Evolutionary conservation across 2,329 filamentous ascomycete species (phyloP), one percentile per base, ranked within the genome.

Genomic region (Fusarium sterilihyphosum): DNA sequence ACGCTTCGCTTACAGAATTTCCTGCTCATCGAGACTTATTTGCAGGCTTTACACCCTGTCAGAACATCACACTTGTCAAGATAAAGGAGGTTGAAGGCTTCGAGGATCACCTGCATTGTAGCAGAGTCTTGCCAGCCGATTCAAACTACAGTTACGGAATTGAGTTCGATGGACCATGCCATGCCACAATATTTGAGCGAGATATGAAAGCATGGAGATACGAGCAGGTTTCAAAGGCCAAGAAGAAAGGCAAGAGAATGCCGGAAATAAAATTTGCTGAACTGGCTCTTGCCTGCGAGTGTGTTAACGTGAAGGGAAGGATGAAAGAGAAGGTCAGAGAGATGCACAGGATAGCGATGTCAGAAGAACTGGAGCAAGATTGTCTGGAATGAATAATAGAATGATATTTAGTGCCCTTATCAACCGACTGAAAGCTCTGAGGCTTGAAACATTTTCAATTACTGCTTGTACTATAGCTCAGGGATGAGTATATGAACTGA

Each of bases 391-490:
- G 20, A 17, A 40, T 1, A 22, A 3, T 29, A 13, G 8, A 40
- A 18, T 6, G 16, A 5, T 16, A 20, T 8, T 14, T 11, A 2
- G 17, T 35, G 9, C 6, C n/a, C n/a, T 20, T 18, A 35, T 8
- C 2, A 53, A 7, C 6, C 10, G 13, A 20, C 0, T 11, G 17
- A 3, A 35, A 3, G 6, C 1, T 35, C 3, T 35, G 31, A 26
- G 13, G 13, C 6, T 20, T 35, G 13, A 16, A 35, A 26, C 24
- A 3, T 2, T 24, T 35, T 26, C 13, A 37, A 37, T 26, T 53
- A 6, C n/a, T 24, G 11, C 31, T 24, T 24, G 49, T 24, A 20
- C 9, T 8, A 20, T 52, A 52, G 20, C 33, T 35, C 14, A 35
- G 14, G 31, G 31, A 16, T 13, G n/a, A 35, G 8, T 20, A 20